Evolutionary conservation across 164 flowering plant genomes (phyloP), one percentile per base, ranked within the genome.

Genomic region (Piper longum): DNA sequence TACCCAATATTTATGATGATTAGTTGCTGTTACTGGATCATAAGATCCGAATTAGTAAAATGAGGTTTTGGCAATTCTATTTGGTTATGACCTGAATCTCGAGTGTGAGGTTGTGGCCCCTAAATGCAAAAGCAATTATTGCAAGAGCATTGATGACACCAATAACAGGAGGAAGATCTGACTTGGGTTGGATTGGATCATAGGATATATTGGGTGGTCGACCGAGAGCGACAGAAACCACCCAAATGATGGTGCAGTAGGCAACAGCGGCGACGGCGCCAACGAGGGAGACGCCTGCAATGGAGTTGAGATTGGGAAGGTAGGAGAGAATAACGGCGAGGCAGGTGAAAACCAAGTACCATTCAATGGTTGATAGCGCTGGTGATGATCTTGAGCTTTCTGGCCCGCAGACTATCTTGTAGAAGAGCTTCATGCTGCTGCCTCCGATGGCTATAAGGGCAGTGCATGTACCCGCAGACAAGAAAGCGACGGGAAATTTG

Each of bases 21-120:
- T 48, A 14, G 14, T 9, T 48, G 11, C 12, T 9, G 52, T 48
- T 2, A 48, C 14, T 12, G 14, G 52, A 48, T 12, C 14, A 48
- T 48, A 44, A 9, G 0, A 17, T 14, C 16, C 2, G 14, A 57
- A 14, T 5, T 4, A 57, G 42, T 26, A 57, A 16, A 6, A 55
- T 55, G 2, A 4, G 57, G 6, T 16, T 55, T 54, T 55, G 57
- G 19, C 57, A 16, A 55, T 16, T 55, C 19, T 9, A 54, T 13
- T 54, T 4, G 4, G 13, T 54, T 54, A 56, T 57, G 62, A 80
- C 95, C 87, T 88, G 91, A 9, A 88, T 86, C 64, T 88, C 91
- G 51, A 86, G 84, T 17, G 79, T 79, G 51, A 89, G 80, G 74
- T 89, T 89, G 73, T 89, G 97, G 54, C 97, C 97, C 70, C 91